Evolutionary conservation across 2,329 filamentous ascomycete genomes (phyloP).

Genomic region (Gnomoniopsis sp.): DNA sequence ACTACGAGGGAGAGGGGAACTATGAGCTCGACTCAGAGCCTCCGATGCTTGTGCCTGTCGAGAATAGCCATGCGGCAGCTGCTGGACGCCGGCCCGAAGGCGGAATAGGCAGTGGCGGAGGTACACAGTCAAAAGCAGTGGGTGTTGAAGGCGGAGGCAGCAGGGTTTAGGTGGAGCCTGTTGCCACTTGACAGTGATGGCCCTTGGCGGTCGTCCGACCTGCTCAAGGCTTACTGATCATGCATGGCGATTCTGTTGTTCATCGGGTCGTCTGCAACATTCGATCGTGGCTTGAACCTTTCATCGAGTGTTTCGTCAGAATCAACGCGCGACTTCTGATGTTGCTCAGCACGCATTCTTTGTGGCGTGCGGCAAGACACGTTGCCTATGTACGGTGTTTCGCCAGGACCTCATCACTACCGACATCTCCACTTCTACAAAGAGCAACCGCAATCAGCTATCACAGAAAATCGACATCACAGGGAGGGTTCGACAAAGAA

Average conservation of each 20-base stretch:
- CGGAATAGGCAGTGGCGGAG: conserved; percentile 5
- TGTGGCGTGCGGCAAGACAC: background rate
- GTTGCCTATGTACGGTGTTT: background rate
- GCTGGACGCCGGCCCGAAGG: background rate
- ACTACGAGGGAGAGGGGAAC: conserved; percentile 15
- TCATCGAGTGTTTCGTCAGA: background rate
- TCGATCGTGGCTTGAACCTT: background rate
- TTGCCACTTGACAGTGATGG: no score
- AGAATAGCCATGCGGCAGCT: background rate
- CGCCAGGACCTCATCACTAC: background rate
- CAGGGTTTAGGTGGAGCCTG: background rate
- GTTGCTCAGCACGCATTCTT: background rate
- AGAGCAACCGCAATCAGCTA: no score
- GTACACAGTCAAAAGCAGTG: background rate
- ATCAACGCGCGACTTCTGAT: background rate
- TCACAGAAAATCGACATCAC: background rate
- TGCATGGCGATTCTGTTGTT: background rate
- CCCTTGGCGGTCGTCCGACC: background rate
- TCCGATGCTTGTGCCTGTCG: background rate
- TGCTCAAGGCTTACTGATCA: background rate
- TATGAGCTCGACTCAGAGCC: conserved; percentile 14
- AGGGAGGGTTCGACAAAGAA: background rate
- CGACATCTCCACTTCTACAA: no score
- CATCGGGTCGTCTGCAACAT: background rate
- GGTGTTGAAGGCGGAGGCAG: background rate